Evolutionary conservation across 129 eudicot species (phyloP).

Genomic region (Chrysanthemum seticuspe): DNA sequence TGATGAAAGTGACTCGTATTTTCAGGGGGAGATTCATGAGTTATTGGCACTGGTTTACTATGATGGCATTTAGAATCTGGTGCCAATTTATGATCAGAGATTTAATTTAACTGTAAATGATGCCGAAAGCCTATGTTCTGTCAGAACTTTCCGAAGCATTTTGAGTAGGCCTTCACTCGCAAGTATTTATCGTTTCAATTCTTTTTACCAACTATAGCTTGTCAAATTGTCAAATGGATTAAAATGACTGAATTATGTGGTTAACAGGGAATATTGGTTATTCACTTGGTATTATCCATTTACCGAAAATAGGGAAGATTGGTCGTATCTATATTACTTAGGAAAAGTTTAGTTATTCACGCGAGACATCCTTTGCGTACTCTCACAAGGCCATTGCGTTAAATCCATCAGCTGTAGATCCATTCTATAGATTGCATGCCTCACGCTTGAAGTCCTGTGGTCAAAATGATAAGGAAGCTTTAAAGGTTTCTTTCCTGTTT

Average conservation of each 20-base stretch:
- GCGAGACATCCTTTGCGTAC: constrained; percentile 66
- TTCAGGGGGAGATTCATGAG: no score
- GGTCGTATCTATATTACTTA: constrained; percentile 84
- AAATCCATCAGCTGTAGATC: constrained; percentile 94
- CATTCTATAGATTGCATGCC: constrained; percentile 97
- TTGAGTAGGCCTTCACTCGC: constrained; percentile 77
- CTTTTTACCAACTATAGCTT: neutral
- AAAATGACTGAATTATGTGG: constrained; percentile 3
- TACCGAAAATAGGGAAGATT: constrained; percentile 65
- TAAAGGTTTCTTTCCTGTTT: constrained; percentile 45
- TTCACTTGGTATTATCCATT: no score
- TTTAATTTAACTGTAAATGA: no score
- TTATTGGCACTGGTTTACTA: no score
- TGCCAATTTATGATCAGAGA: no score
- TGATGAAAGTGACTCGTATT: no score
- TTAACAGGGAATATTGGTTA: constrained; percentile 88
- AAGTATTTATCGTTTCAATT: constrained; percentile 46
- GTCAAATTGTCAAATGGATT: neutral
- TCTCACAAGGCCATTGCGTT: constrained; percentile 77
- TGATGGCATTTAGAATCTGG: no score
- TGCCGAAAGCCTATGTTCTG: constrained; percentile 42
- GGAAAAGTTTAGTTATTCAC: constrained; percentile 87
- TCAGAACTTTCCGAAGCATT: constrained; percentile 85
- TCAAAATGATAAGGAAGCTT: constrained; percentile 54
- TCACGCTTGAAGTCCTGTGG: constrained; percentile 87